These are phyloP conservation scores for Trichoderma sp. DNA, from an alignment of 2,329 filamentous ascomycete species.

Conservation along the genomic window DNA sequence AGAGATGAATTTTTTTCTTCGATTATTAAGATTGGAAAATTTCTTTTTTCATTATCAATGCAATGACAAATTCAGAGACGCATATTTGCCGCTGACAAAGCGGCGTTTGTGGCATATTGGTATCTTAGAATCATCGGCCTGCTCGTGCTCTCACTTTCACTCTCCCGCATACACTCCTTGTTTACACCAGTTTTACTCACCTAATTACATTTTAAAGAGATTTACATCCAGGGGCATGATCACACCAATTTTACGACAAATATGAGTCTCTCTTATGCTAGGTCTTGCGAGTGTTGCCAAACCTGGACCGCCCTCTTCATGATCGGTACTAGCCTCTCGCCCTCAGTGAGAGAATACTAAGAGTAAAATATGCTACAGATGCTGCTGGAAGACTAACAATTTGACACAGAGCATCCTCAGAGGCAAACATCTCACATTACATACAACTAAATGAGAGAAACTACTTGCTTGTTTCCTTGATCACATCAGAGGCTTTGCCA, in stretches of 20 bases:
- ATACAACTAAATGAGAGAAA: neutral
- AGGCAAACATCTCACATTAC: neutral
- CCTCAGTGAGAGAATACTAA: neutral
- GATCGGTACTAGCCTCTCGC: neutral
- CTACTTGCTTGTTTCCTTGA: neutral
- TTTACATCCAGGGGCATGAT: neutral
- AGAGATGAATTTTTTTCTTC: neutral
- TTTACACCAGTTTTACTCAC: neutral
- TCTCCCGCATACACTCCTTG: neutral
- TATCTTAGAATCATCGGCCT: neutral
- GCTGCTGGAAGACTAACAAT: neutral
- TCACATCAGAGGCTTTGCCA: neutral
- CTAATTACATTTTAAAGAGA: neutral
- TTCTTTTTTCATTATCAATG: neutral
- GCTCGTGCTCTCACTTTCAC: neutral
- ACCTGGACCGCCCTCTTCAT: neutral
- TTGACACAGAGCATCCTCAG: neutral
- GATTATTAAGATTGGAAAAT: neutral
- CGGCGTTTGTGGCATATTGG: neutral
- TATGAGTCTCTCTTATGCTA: neutral
- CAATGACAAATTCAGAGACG: neutral
- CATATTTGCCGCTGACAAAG: neutral
- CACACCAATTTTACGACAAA: neutral
- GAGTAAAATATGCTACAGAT: neutral
- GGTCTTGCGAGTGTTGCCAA: neutral